Base-by-base conservation (phyloP, 73 alveolate species). In the Tetrahymena malaccensis region DNA sequence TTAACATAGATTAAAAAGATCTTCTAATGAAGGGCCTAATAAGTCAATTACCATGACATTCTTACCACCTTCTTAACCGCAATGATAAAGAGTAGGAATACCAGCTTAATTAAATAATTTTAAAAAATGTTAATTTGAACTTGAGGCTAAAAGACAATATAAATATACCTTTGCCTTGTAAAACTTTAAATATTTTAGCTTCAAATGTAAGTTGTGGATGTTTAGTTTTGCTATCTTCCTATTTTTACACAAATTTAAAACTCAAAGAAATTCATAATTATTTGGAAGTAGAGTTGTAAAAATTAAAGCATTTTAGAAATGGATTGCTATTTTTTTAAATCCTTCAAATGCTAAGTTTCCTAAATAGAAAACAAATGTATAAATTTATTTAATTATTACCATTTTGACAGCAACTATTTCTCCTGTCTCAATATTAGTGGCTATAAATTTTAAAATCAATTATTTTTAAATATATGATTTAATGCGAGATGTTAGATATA, bases 71-170 rank as follows among this genome's bases (percentile, higher is more conserved):
- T 98, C 99, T 37, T 85, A 95, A 17, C 99, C 99, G 43, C 35
- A 97, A 97, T 98, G 98, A 94, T 97, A 94, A 31, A 98, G 98
- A 94, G 97, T 96, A 21, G 99, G 99, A 55, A 98, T 98, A 2
- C 99, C 99, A 37, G 94, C 97, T 94, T 35, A 17, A 27, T 85
- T 85, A 3, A 0, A 70, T 27, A 27, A 17, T 25, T n/a, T 22
- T 10, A 6, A 27, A 31, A 4, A 31, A 25, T 19, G 0, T 70
- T 0, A 70, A 1, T 3, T n/a, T 19, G 22, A 11, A 19, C 34
- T n/a, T 25, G 4, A 70, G 25, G 17, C 40, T 3, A 10, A n/a
- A 70, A 9, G 31, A 10, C 0, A 70, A 70, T 31, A 70, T 50
- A 0, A 19, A 4, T 19, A 70, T 70, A 70, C 89, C 37, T 70